These are phyloP conservation scores for Bremia lactucae DNA, from an alignment of 352 stramenopile genomes.

Conservation along the genomic window DNA sequence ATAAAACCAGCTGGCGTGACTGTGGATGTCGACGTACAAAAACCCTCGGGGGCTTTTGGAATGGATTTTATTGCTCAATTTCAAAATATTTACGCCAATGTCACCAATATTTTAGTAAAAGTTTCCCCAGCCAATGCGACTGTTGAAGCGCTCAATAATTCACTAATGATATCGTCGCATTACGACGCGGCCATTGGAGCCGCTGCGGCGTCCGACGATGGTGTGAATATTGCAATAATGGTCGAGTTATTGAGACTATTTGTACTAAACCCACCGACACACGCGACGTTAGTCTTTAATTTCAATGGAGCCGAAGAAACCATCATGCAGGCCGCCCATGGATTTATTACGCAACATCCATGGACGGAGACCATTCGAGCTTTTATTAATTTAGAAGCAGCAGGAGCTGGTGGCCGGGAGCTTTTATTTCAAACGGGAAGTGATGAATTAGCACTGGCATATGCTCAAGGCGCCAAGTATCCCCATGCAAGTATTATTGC, in stretches of 20 bases:
- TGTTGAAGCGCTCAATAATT: slow-evolving; percentile 28
- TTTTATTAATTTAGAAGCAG: slow-evolving; percentile 74
- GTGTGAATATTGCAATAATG: slow-evolving; percentile 77
- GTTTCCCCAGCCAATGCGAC: slow-evolving; percentile 22
- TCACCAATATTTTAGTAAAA: slow-evolving; percentile 73
- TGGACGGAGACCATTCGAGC: slow-evolving; percentile 58
- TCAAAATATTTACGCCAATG: slow-evolving; percentile 80
- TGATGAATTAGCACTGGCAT: slow-evolving; percentile 60
- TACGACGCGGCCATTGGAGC: slow-evolving; percentile 70
- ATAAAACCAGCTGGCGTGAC: slow-evolving; percentile 22
- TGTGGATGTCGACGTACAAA: slow-evolving; percentile 55
- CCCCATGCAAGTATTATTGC: slow-evolving; percentile 68
- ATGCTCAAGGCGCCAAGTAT: slow-evolving; percentile 58
- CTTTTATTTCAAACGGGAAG: slow-evolving; percentile 74
- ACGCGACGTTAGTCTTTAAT: slow-evolving; percentile 62
- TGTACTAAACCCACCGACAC: slow-evolving; percentile 27
- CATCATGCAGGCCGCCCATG: slow-evolving; percentile 66
- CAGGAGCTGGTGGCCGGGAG: slow-evolving; percentile 53
- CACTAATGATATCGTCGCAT: slow-evolving; percentile 67
- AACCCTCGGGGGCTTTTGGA: slow-evolving; percentile 58
- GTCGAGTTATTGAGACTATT: slow-evolving; percentile 50
- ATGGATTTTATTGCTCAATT: slow-evolving; percentile 71
- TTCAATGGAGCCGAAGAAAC: slow-evolving; percentile 78
- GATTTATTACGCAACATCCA: slow-evolving; percentile 72
- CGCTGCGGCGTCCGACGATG: slow-evolving; percentile 59